phyloP scores from a whole-genome alignment of 768 basidiomycete genomes.

The Amanita brunnescens region DNA sequence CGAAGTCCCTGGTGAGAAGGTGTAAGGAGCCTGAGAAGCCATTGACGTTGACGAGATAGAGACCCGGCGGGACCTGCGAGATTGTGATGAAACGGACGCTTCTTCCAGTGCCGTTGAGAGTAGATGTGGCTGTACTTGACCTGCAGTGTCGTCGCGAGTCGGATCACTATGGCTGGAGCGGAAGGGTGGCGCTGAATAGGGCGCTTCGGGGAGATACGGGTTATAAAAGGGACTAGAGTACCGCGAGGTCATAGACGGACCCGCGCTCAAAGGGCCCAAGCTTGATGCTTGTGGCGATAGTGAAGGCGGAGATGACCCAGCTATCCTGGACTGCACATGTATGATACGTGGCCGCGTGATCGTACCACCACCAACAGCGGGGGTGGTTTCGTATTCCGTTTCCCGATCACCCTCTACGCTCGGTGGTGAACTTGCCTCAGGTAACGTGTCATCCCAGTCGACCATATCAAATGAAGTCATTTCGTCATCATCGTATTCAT shows the following conservation, averaged over 20 bases:
- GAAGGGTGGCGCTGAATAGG: constrained; percentile 8
- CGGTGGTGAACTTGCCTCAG: constrained; percentile 33
- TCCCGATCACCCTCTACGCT: constrained; percentile 34
- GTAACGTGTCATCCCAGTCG: constrained; percentile 60
- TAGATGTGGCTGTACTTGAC: background rate
- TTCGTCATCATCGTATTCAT: constrained; percentile 27
- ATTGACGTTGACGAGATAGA: constrained; percentile 25
- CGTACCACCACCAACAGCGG: constrained; percentile 86
- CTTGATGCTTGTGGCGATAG: constrained; percentile 7
- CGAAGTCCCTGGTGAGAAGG: constrained; percentile 14
- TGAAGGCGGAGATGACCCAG: constrained; percentile 13
- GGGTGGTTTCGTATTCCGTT: constrained; percentile 77
- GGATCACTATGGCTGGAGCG: background rate
- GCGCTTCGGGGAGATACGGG: constrained; percentile 16
- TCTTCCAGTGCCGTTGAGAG: constrained; percentile 6
- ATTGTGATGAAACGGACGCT: constrained; percentile 10
- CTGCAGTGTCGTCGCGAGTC: background rate
- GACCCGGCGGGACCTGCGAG: constrained; percentile 23
- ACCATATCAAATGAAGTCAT: constrained; percentile 50
- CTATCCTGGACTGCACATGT: constrained; percentile 81
- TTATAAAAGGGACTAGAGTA: constrained; percentile 19
- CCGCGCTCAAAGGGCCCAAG: constrained; percentile 15
- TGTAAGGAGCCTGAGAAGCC: constrained; percentile 11
- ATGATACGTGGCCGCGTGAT: constrained; percentile 79
- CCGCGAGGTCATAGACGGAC: background rate